Percentiles rank a stretch among this genome's conserved stretches.
Conservation (phyloP, 805 yeast species). For the Metschnikowia matae region DNA sequence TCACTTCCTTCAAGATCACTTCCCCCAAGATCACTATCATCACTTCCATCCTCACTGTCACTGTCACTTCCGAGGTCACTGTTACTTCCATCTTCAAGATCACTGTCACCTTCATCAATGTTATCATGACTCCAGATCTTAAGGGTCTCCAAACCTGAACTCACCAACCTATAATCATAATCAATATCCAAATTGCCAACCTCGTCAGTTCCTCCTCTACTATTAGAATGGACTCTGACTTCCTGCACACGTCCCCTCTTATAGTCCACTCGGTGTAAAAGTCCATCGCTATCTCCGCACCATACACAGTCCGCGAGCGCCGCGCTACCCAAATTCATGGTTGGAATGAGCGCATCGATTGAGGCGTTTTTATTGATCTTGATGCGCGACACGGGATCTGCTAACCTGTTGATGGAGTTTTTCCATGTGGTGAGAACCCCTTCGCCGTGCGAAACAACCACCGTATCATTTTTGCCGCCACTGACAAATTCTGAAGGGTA, state of each 20-base stretch:
- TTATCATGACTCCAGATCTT: constrained; percentile 57
- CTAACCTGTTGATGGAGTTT: constrained; percentile 58
- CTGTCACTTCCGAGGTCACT: constrained; percentile 11
- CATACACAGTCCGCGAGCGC: constrained; percentile 50
- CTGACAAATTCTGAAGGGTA: constrained; percentile 51
- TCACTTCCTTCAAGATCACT: too few relatives aligned
- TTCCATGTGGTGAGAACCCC: constrained; percentile 89
- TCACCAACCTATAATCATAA: constrained; percentile 69
- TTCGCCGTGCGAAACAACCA: constrained; percentile 85
- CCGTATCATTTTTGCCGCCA: constrained; percentile 52
- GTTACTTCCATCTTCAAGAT: constrained; percentile 18
- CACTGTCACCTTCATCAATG: constrained; percentile 15
- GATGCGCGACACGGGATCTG: constrained; percentile 77
- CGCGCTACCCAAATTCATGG: constrained; percentile 50
- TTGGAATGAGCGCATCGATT: constrained; percentile 63
- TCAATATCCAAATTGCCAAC: constrained; percentile 77
- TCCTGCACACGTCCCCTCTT: constrained; percentile 61
- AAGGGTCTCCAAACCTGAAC: constrained; percentile 79
- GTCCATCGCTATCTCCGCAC: constrained; percentile 80
- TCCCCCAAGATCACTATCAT: background rate
- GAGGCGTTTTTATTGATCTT: constrained; percentile 66
- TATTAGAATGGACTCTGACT: constrained; percentile 58
- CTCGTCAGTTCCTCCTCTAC: constrained; percentile 55
- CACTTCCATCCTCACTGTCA: constrained; percentile 5
- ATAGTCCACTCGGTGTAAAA: constrained; percentile 61